These are phyloP conservation scores for Kwoniella shandongensis DNA, from an alignment of 768 basidiomycete genomes.

Conservation along the genomic window DNA sequence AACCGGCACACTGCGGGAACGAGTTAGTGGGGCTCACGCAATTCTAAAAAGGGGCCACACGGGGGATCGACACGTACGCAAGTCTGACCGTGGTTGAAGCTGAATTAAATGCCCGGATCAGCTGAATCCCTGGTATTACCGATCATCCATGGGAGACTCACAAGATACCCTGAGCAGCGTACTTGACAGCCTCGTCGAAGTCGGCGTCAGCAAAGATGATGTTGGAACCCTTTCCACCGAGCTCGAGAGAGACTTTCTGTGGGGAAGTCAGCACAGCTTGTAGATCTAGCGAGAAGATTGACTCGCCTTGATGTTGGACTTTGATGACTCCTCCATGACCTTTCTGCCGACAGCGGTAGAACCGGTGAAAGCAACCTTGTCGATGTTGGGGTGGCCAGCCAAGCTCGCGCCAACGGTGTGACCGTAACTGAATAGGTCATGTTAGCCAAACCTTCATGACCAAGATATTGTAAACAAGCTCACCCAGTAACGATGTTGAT, in stretches of 20 bases:
- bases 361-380: slow-evolving; percentile 54
- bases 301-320: slow-evolving; percentile 66
- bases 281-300: neutral
- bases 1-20: slow-evolving; percentile 47
- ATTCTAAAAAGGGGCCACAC: neutral
- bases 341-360: slow-evolving; percentile 64
- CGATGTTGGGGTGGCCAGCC: slow-evolving; percentile 40
- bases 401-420: slow-evolving; percentile 47
- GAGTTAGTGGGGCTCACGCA: neutral
- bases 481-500: slow-evolving; percentile 43
- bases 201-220: slow-evolving; percentile 53
- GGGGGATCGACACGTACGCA: slow-evolving; percentile 39
- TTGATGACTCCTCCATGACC: slow-evolving; percentile 77
- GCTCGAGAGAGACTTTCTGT: slow-evolving; percentile 79
- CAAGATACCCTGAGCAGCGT: slow-evolving; percentile 68
- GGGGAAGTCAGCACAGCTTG: neutral
- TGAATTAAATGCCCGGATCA: neutral
- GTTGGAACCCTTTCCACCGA: slow-evolving; percentile 66
- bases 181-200: slow-evolving; percentile 49
- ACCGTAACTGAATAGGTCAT: slow-evolving; percentile 33
- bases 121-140: neutral
- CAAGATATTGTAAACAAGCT: neutral
- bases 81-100: slow-evolving; percentile 44
- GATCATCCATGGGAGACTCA: slow-evolving; percentile 49
- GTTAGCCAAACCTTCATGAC: neutral